Evolutionary conservation across 1,284 basidiomycete species (phyloP).

Genomic region (Volvariella surrecta): DNA sequence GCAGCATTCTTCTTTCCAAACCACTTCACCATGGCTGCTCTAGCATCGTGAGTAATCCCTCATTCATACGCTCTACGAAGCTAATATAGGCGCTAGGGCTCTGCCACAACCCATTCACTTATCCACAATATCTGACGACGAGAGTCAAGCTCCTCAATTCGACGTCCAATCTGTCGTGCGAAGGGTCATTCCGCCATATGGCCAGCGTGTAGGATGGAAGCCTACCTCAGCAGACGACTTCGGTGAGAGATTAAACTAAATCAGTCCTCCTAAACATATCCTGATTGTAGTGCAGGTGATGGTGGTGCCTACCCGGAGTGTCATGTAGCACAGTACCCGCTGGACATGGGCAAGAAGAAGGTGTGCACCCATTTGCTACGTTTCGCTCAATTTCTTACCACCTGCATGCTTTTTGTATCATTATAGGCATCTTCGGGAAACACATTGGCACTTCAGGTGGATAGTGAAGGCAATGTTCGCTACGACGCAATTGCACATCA

Average conservation of each 20-base stretch:
- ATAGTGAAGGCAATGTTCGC: constrained; percentile 91
- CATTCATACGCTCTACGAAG: no score
- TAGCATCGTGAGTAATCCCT: not conserved
- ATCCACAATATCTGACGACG: constrained; percentile 47
- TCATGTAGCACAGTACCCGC: constrained; percentile 93
- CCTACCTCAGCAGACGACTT: constrained; percentile 80
- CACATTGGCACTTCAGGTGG: constrained; percentile 93
- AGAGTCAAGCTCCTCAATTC: constrained; percentile 27
- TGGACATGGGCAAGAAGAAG: constrained; percentile 95
- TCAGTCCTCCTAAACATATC: not conserved
- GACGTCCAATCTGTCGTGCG: constrained; percentile 45
- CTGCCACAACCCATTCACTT: constrained; percentile 63
- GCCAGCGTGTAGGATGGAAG: constrained; percentile 82
- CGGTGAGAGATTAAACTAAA: constrained; percentile 33
- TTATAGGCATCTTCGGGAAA: constrained; percentile 78
- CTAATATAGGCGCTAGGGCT: no score
- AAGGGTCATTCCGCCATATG: constrained; percentile 67
- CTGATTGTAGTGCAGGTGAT: constrained; percentile 47
- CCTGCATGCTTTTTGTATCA: constrained; percentile 3
- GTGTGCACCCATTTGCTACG: no score
- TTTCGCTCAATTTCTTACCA: not conserved
- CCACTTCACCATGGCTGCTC: not conserved
- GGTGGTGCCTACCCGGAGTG: constrained; percentile 97
- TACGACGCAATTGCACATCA: constrained; percentile 97
- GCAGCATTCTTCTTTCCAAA: not conserved